Evolutionary conservation across 2,329 filamentous ascomycete species (phyloP).

Genomic region (Penicillium sp.): DNA sequence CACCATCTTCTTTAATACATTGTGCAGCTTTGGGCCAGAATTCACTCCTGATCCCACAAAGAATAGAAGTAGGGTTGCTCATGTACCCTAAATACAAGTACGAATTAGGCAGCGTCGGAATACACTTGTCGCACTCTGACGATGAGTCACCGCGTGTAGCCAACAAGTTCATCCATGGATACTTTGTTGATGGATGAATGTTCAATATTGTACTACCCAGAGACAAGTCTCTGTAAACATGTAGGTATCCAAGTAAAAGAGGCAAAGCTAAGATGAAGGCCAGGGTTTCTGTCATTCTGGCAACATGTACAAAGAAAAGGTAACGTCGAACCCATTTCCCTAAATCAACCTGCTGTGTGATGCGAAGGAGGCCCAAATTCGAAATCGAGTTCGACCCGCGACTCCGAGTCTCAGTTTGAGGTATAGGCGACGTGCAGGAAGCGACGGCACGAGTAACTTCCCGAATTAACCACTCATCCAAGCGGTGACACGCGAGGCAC

Average conservation of each 20-base stretch:
- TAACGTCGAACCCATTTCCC: neutral
- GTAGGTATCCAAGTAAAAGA: neutral
- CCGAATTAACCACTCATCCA: slow-evolving; percentile 75
- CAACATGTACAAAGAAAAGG: neutral
- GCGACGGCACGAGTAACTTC: neutral
- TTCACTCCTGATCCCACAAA: neutral
- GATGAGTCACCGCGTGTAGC: neutral
- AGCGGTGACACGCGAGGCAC: slow-evolving; percentile 76
- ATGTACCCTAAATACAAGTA: neutral
- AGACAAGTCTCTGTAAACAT: no score
- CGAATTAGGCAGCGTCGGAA: neutral
- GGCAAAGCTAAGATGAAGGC: neutral
- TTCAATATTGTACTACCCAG: neutral
- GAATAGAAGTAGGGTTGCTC: neutral
- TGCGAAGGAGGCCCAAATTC: neutral
- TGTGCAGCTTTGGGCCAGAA: neutral
- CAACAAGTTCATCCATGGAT: neutral
- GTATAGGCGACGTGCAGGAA: neutral
- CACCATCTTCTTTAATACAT: neutral
- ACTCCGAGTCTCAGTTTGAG: neutral
- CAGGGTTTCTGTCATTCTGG: neutral
- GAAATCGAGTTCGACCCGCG: neutral
- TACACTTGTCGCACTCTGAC: neutral
- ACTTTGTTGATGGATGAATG: neutral
- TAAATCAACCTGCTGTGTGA: neutral